phyloP scores from a whole-genome alignment of 2,329 filamentous ascomycete species.

The Penicillium sumatraense region DNA sequence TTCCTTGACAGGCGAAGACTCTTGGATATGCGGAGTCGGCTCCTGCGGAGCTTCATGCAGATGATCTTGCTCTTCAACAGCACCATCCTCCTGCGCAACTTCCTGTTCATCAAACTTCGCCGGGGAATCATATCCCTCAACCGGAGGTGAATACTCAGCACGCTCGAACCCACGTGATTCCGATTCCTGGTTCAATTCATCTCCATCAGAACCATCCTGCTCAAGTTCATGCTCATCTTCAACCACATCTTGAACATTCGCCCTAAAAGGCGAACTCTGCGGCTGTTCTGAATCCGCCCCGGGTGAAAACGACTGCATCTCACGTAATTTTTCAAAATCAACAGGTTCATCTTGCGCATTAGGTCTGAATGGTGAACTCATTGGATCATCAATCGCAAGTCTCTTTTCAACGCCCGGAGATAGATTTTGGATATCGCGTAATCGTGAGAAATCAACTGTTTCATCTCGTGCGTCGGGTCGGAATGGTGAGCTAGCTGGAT shows the following conservation, averaged over 20 bases:
- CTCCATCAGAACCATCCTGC: too few species aligned
- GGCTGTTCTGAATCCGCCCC: slow-evolving; percentile 6
- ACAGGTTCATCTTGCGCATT: slow-evolving; percentile 33
- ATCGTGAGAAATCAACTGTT: slow-evolving; percentile 34
- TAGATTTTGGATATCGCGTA: slow-evolving; percentile 16
- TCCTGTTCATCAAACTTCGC: slow-evolving; percentile 15
- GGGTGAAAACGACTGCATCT: slow-evolving; percentile 11
- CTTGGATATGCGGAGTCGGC: background rate
- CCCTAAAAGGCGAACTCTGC: slow-evolving; percentile 41
- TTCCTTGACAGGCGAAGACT: too few species aligned
- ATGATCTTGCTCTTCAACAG: background rate
- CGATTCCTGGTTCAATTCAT: too few species aligned
- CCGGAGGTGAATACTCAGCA: background rate
- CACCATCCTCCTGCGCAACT: background rate
- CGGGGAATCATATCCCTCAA: background rate
- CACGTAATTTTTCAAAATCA: slow-evolving; percentile 27
- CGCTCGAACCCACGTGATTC: background rate
- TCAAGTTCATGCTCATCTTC: background rate
- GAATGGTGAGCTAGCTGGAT: slow-evolving; percentile 44
- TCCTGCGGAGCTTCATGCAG: background rate
- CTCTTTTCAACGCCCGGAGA: slow-evolving; percentile 16
- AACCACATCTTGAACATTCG: slow-evolving; percentile 20
- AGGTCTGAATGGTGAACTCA: slow-evolving; percentile 42
- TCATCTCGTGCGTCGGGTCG: slow-evolving; percentile 35
- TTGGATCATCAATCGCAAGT: slow-evolving; percentile 19